Evolutionary conservation across 2,329 filamentous ascomycete species (phyloP).

Genomic region (Fusarium sambucinum): DNA sequence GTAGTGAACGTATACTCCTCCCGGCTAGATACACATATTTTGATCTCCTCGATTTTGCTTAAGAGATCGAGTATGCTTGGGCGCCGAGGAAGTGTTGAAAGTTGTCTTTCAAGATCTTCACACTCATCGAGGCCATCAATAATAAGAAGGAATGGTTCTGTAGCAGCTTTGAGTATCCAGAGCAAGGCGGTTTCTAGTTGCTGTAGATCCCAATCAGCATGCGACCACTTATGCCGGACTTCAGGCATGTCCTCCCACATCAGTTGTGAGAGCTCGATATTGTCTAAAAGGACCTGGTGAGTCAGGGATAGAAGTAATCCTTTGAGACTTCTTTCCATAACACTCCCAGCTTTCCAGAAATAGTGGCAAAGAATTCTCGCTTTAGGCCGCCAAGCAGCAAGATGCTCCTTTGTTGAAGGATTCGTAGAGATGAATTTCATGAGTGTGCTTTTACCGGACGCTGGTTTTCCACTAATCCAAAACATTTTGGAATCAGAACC

Average conservation of each 20-base stretch:
- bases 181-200: neutral
- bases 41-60: accelerated
- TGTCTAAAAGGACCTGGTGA: neutral
- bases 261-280: accelerated
- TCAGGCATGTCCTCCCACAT: neutral
- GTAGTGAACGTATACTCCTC: neutral
- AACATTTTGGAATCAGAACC: neutral
- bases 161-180: accelerated
- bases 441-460: neutral
- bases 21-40: neutral
- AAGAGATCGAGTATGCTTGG: neutral
- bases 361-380: neutral
- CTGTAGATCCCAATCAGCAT: neutral
- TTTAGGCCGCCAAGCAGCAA: neutral
- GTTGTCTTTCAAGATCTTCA: neutral
- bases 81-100: accelerated
- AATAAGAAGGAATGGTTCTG: neutral
- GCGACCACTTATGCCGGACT: neutral
- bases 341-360: neutral
- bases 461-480: neutral
- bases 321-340: neutral
- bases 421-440: neutral
- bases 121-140: neutral
- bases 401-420: neutral
- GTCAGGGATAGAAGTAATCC: neutral